Evolutionary conservation across 495 filamentous ascomycete genomes (phyloP), one percentile per base, ranked within the genome.

Genomic region (Cenococcum geophilum): DNA sequence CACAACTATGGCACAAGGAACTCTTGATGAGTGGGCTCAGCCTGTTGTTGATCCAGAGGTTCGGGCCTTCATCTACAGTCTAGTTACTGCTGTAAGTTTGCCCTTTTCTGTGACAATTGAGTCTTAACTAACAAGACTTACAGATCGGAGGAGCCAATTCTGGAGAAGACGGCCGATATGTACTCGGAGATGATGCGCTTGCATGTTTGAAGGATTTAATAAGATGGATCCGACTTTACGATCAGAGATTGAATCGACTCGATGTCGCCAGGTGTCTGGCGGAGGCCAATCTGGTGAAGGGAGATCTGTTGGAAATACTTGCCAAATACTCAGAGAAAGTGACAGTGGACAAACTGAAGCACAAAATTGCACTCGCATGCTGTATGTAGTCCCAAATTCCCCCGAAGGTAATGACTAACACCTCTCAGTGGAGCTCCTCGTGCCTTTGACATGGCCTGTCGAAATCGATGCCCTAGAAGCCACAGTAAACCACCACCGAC

Each of bases 181-280:
- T 87, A 6, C 84, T 97, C 50, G 95, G 95, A 69, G 92, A 97
- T 71, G 92, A 97, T 73, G 91, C 95, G 8, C 74, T 95, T 63
- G 89, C 92, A 53, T 92, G 89, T 74, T 79, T 99, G 57, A 88
- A 91, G 55, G 95, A 99, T 74, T 79, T 97, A 45, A 91, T 89
- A 65, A 86, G 84, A 81, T 97, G 95, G 95, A 76, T 99, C 67
- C 91, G 87, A 70, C 79, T 95, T 59, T 95, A 95, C 79, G 95
- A 99, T 71, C 88, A 95, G 70, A 95, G 93, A 72, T 83, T 87
- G 57, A 95, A 95, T 68, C 86, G 93, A 58, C 86, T 95, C 81
- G 95, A 99, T 74, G 95, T 97, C 57, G 92, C 91, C 48, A 82
- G 93, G 72, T 96, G 91, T 69, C 77, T 97, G 58, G 88, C 90